Evolutionary conservation across 768 basidiomycete species (phyloP).

Genomic region (Termitomyces sp.): DNA sequence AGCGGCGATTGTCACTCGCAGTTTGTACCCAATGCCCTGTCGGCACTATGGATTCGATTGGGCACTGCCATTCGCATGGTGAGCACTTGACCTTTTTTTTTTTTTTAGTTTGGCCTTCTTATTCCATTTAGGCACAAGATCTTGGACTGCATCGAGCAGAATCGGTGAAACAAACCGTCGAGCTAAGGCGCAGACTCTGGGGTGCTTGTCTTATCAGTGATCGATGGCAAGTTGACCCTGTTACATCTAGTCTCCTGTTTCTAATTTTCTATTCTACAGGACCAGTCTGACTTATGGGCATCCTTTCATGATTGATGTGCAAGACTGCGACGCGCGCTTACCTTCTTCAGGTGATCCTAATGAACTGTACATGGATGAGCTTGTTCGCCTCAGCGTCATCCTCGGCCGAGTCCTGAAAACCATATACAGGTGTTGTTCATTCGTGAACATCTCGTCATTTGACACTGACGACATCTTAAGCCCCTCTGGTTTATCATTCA

Average conservation of each 20-base stretch:
- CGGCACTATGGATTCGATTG: slow-evolving; percentile 80
- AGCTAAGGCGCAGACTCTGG: slow-evolving; percentile 89
- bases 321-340: slow-evolving; percentile 92
- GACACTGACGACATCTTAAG: slow-evolving; percentile 30
- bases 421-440: slow-evolving; percentile 68
- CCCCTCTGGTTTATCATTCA: slow-evolving; percentile 82
- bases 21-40: slow-evolving; percentile 81
- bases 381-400: slow-evolving; percentile 87
- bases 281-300: slow-evolving; percentile 87
- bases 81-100: slow-evolving; percentile 18
- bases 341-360: slow-evolving; percentile 83
- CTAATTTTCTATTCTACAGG: slow-evolving; percentile 37
- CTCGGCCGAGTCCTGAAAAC: slow-evolving; percentile 90
- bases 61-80: slow-evolving; percentile 95
- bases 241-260: not conserved
- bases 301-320: slow-evolving; percentile 94
- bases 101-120: not conserved
- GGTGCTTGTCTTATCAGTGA: slow-evolving; percentile 92
- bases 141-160: slow-evolving; percentile 93
- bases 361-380: slow-evolving; percentile 83
- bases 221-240: slow-evolving; percentile 62
- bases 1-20: slow-evolving; percentile 88
- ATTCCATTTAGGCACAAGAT: slow-evolving; percentile 77
- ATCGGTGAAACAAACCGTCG: slow-evolving; percentile 78
- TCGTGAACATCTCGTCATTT: not conserved